Base-by-base conservation (phyloP, 345 rosid species). In the Linum trigynum region DNA sequence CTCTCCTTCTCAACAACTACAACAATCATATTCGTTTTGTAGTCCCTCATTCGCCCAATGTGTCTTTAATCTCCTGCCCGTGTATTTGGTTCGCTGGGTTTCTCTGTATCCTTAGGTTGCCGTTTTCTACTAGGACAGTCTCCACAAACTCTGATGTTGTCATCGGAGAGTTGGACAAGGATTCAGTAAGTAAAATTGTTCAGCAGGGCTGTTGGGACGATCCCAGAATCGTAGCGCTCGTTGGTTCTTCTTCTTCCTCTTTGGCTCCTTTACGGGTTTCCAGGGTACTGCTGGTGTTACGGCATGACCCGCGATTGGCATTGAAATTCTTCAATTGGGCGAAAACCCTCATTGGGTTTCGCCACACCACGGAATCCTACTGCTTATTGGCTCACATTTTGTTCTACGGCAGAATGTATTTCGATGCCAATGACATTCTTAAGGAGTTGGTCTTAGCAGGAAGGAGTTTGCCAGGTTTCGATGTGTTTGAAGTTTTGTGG, bases 311-410 rank as follows among this genome's bases (percentile, higher is more conserved):
- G 0, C 74, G 65, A 10, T 79, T 77, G 65, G 83, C 94, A 35
- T 64, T 82, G 71, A 82, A 83, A 69, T 80, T 87, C 81, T 87
- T 87, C 79, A 83, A 67, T 45, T 75, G 86, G 88, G 84, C 81
- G 5, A 83, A 70, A 76, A 70, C 67, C 62, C 77, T 61, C 16
- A 40, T 57, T 62, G 80, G 80, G 75, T 83, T 79, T 72, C 60
- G 70, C 16, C 87, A 75, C 65, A 71, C 80, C 0, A 36, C 80
- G 0, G 83, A 87, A 66, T 83, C 90, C 0, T 80, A 77, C 70
- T 82, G 80, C 71, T 65, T 76, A 70, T 55, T 87, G 60, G 86
- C 76, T 6, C 90, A 83, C 76, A 75, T 85, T 67, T 70, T 87
- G 72, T 83, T 82, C 68, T 76, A 61, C 66, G 77, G 79, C 8